Evolutionary conservation across 371 early-diverging fungal genomes (phyloP), one percentile per base, ranked within the genome.

Genomic region (Mycotypha africana): DNA sequence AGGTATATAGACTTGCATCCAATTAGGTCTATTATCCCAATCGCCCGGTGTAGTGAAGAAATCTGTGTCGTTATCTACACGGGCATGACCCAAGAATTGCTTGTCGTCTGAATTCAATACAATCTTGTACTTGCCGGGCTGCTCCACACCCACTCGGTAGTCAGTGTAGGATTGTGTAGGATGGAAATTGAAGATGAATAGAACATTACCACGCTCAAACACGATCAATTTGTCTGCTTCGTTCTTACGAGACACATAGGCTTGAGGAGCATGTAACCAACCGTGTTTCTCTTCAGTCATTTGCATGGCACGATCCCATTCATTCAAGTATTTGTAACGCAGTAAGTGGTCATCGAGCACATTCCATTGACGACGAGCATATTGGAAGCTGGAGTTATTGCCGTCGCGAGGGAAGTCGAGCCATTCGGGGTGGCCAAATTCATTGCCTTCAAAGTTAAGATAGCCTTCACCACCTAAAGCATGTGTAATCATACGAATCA

Each of bases 351-450:
- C 95, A 51, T 92, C 91, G 16, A 88, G 74, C 22, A 97, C 77
- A 47, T 93, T 90, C 86, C 85, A 95, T 68, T 97, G 96, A 15
- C 96, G 87, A 30, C 96, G 82, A 12, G 92, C 92, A 62, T 95
- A 93, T 62, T 93, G 94, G 79, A 90, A 95, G 42, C 88, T 87
- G n/a, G 78, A 76, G 34, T 78, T 67, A 70, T 97, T 97, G 50
- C 96, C 97, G 20, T 68, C 88, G 16, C 97, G 88, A 43, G 97
- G 97, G 58, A 97, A 97, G 66, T 97, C 97, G 15, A 97, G 82
- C 97, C 97, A 97, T 67, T 97, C 97, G 11, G 97, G 97, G 53
- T 97, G 96, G 0, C 97, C 97, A 74, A 97, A 97, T 58, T 94
- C 95, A 60, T 95, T 96, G 36, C 97, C 97, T 63, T 92, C 92